Evolutionary conservation across 768 basidiomycete species (phyloP), one percentile per base, ranked within the genome.

Genomic region (Serendipita sp.): DNA sequence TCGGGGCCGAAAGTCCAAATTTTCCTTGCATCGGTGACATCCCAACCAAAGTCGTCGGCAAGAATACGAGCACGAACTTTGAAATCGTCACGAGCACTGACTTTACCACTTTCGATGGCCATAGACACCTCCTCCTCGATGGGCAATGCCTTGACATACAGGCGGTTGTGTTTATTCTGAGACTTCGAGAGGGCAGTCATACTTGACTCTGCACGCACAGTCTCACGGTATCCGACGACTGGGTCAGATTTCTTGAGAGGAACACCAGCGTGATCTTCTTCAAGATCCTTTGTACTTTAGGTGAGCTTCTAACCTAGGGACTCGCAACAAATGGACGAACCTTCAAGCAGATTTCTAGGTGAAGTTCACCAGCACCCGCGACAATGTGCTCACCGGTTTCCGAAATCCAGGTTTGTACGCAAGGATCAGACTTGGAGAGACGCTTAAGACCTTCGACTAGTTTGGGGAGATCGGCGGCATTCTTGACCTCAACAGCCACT

Each of bases 1-100:
- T 99, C 96, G 68, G 96, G 96, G 71, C 95, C 96, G 82, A 99
- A 99, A 77, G 90, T 92, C 96, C 96, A 99, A 74, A 99, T 98
- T 83, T 96, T 97, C 73, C 96, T 83, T 70, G 96, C 96, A 72
- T 99, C 96, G 67, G 96, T 96, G 69, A 98, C 94, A 75, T 99
- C 96, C 96, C 96, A 98, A 64, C 92, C 92, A 74, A 78, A 87
- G 69, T 97, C 93, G 74, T 99, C 96, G 67, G 96, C 96, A 69
- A 99, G 84, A 72, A 90, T 72, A 78, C 96, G 92, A 63, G 94
- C 96, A 69, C 96, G 92, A 70, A 83, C 75, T 80, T 98, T 98
- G 83, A 91, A 93, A 83, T 99, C 96, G 76, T 99, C 96, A 74
- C 96, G 89, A 64, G 96, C 73, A 76, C 70, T 88, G 75, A 99